Evolutionary conservation across 495 filamentous ascomycete species (phyloP), one percentile per base, ranked within the genome.

Genomic region (Cairneyella variabilis): DNA sequence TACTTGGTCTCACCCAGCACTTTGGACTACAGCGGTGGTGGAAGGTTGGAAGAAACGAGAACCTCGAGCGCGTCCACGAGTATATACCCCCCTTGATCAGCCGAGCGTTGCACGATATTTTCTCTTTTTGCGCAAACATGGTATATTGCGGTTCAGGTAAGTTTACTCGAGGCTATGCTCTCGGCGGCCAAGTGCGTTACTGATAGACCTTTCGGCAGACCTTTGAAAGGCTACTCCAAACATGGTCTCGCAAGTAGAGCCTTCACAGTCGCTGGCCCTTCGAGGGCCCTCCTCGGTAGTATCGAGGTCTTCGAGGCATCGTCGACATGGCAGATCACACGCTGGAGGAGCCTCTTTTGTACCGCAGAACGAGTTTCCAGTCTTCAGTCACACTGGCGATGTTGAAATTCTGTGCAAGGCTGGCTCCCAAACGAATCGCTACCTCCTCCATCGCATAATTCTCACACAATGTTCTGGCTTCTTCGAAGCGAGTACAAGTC

Each of bases 371-470:
- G 90, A 95, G 57, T 97, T 96, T 64, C 91, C 91, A 25, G 74
- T 92, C 56, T 97, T 97, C 69, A 85, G 83, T 36, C 85, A 95
- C 55, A 90, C 84, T 21, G 91, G 91, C 63, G 90, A 96, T 67
- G 89, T 95, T 59, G 91, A 96, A 72, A 89, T 96, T 55, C 63
- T 92, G 34, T 83, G 96, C 54, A 75, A 77, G 53, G 68, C 67
- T 36, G 82, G 83, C 81, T 44, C 83, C 32, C 83, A 86, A 56
- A 88, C 91, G 68, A 84, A 83, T 64, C 80, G 88, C 21, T 96
- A 95, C 64, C 77, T 95, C 34, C 79, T 96, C 17, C 91, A 96
- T 68, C 79, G 84, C 36, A 72, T 95, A 60, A 95, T 91, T 22
- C 69, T 96, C 58, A 80, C 86, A 30, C 86, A 93, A 71, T 92